Conservation (phyloP, 164 flowering plant species). For the Macadamia integrifolia region DNA sequence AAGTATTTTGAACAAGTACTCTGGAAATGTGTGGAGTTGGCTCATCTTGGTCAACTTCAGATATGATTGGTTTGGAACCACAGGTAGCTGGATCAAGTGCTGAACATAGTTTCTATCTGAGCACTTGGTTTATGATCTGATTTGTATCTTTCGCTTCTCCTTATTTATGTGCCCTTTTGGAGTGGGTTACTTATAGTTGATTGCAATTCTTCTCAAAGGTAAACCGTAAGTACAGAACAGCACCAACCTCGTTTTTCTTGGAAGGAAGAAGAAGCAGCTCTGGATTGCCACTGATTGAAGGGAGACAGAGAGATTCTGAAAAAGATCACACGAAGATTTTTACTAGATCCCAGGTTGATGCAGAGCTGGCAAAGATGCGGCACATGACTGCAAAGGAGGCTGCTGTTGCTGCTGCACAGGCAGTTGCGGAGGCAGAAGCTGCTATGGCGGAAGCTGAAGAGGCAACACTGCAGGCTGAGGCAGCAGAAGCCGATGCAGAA, state of each 20-base stretch:
- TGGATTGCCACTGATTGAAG: constrained; percentile 26
- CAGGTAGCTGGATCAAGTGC: neutral
- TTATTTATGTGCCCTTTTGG: neutral
- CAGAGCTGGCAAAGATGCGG: constrained; percentile 60
- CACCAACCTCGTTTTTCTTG: constrained; percentile 28
- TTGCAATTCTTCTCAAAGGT: constrained; percentile 34
- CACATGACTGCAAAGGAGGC: constrained; percentile 78
- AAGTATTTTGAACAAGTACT: no score
- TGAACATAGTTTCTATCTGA: neutral
- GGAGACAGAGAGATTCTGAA: constrained; percentile 34
- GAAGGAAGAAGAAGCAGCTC: constrained; percentile 41
- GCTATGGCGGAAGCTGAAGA: constrained; percentile 87
- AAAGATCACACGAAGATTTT: constrained; percentile 34
- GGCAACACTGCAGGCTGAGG: constrained; percentile 87
- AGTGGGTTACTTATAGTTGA: no score
- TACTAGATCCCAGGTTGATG: constrained; percentile 56
- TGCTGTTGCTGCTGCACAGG: constrained; percentile 81
- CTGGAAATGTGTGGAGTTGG: no score
- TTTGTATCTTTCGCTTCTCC: neutral
- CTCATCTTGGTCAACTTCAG: no score
- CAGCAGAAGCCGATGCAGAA: constrained; percentile 91
- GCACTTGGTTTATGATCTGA: neutral
- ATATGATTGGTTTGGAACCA: no score
- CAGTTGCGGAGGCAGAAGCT: constrained; percentile 91
- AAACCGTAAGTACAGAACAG: constrained; percentile 71